Conservation (phyloP, 2,329 filamentous ascomycete genomes). For the Aspergillus flavus region DNA sequence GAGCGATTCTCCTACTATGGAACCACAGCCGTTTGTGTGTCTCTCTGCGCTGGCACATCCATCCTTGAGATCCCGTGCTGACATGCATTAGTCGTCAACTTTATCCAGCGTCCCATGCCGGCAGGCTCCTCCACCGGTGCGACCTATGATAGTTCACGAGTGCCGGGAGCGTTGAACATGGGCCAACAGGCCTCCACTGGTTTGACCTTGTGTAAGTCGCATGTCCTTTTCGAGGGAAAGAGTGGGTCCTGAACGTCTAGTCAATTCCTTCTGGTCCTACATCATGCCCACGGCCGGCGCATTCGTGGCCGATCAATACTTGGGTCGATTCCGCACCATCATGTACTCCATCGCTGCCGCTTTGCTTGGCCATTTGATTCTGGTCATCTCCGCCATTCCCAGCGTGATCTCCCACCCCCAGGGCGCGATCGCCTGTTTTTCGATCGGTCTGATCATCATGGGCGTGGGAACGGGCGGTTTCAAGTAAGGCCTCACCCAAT, state of each 20-base stretch:
- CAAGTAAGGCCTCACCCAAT: constrained; percentile 52
- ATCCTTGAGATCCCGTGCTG: not conserved
- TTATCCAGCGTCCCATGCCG: constrained; percentile 61
- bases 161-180: constrained; percentile 59
- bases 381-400: constrained; percentile 67
- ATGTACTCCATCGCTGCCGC: constrained; percentile 66
- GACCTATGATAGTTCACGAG: constrained; percentile 18
- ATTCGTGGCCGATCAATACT: constrained; percentile 67
- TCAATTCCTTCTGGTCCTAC: constrained; percentile 66
- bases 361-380: constrained; percentile 66
- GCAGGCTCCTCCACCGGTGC: constrained; percentile 56
- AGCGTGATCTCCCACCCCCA: constrained; percentile 61
- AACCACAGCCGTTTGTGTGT: constrained; percentile 65
- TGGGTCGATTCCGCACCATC: constrained; percentile 71
- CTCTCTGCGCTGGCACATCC: not conserved
- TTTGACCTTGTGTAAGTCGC: constrained; percentile 47
- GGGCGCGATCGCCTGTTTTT: constrained; percentile 64
- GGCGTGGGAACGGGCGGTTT: constrained; percentile 79
- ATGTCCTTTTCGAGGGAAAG: not conserved
- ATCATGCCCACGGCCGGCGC: constrained; percentile 61
- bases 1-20: constrained; percentile 81
- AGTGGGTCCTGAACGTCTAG: constrained; percentile 13
- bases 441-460: constrained; percentile 67
- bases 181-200: constrained; percentile 60
- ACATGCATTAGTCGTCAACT: constrained; percentile 58